A percentile compares a stretch with the other conserved stretches of the same genome.
phyloP scores from a whole-genome alignment of 805 yeast genomes.

The Candida chauliodis region DNA sequence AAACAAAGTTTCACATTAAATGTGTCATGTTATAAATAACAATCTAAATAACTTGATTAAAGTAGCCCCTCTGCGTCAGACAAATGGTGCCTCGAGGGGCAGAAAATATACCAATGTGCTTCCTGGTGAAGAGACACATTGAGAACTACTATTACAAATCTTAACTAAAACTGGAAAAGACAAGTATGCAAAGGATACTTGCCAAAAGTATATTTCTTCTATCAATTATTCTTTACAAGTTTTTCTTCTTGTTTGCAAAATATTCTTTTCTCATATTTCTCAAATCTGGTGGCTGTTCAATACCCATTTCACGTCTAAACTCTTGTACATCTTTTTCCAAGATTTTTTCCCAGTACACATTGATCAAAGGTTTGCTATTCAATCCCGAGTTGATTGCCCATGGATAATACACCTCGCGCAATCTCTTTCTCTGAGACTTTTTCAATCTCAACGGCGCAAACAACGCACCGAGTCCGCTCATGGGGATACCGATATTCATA shows the following conservation, averaged over 20 bases:
- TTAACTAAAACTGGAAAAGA: too few species aligned
- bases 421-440: constrained; percentile 56
- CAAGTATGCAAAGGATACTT: too few species aligned
- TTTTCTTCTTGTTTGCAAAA: constrained; percentile 17
- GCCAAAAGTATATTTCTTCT: too few species aligned
- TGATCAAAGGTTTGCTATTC: constrained; percentile 70
- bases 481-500: constrained; percentile 88
- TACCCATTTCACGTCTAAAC: constrained; percentile 66
- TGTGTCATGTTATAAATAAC: too few species aligned
- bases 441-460: constrained; percentile 81
- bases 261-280: constrained; percentile 54
- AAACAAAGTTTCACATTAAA: too few species aligned
- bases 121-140: too few species aligned
- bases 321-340: constrained; percentile 70
- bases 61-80: too few species aligned
- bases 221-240: too few species aligned
- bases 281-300: constrained; percentile 72
- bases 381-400: constrained; percentile 82
- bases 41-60: too few species aligned
- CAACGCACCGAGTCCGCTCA: constrained; percentile 92
- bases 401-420: constrained; percentile 72
- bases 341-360: constrained; percentile 88
- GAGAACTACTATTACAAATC: too few species aligned
- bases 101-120: too few species aligned
- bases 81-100: too few species aligned